Conservation (phyloP, 1,284 basidiomycete genomes). For the Cutaneotrichosporon curvatum region DNA sequence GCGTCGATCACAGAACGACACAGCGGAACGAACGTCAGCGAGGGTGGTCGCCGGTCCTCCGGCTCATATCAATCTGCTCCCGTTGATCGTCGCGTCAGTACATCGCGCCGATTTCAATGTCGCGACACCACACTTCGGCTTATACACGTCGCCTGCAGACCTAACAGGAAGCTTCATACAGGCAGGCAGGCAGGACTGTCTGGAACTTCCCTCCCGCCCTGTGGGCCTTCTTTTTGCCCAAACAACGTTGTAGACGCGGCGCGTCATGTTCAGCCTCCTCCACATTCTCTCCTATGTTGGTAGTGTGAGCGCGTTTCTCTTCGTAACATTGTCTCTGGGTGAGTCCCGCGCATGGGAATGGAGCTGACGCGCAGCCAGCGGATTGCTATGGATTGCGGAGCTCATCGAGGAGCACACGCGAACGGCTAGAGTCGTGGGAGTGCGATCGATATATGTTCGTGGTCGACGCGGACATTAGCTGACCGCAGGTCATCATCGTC, state of each 20-base stretch:
- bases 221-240: too few species aligned
- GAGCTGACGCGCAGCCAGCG: conserved; percentile 59
- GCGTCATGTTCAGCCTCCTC: conserved; percentile 27
- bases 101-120: too few species aligned
- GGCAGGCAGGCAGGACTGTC: too few species aligned
- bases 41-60: too few species aligned
- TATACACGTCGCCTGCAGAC: too few species aligned
- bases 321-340: conserved; percentile 74
- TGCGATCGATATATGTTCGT: conserved; percentile 74
- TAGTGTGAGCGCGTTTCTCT: conserved; percentile 61
- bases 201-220: too few species aligned
- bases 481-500: conserved; percentile 60
- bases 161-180: too few species aligned
- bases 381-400: conserved; percentile 84
- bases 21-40: too few species aligned
- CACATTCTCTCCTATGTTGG: conserved; percentile 56
- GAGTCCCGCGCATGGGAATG: not conserved
- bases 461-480: not conserved
- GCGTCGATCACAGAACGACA: too few species aligned
- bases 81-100: not conserved
- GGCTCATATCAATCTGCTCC: not conserved
- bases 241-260: too few species aligned
- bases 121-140: too few species aligned
- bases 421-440: conserved; percentile 68
- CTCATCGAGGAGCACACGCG: conserved; percentile 87